Percentiles rank a stretch among this genome's conserved stretches.
These are phyloP conservation scores for Solanum medicagineum DNA, from an alignment of 257 asterid genomes.

Conservation along the genomic window DNA sequence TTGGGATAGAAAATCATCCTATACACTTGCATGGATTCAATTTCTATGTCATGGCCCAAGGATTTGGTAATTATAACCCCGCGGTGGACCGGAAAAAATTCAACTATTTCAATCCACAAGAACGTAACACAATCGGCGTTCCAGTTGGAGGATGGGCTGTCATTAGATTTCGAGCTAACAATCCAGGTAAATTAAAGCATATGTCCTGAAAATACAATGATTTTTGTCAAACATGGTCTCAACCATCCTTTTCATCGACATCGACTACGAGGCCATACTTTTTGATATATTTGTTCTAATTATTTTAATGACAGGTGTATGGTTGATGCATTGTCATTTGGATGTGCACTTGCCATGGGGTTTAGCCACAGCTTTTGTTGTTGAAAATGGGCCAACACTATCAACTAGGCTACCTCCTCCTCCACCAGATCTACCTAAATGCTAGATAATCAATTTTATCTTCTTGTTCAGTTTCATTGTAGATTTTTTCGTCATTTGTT, in stretches of 20 bases:
- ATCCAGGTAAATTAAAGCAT: conserved; percentile 23
- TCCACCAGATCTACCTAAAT: conserved; percentile 28
- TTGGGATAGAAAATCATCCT: conserved; percentile 50
- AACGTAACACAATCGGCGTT: conserved; percentile 35
- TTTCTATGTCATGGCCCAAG: conserved; percentile 40
- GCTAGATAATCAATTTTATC: not conserved
- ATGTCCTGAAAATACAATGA: too few relatives aligned
- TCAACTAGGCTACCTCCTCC: conserved; percentile 29
- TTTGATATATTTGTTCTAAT: not conserved
- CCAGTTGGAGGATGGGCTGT: conserved; percentile 47
- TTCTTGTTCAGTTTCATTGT: not conserved
- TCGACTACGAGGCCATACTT: not conserved
- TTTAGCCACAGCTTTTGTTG: conserved; percentile 26
- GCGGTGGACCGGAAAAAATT: conserved; percentile 14
- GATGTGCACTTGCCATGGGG: conserved; percentile 56
- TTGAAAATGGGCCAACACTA: conserved; percentile 29
- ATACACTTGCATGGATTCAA: conserved; percentile 46
- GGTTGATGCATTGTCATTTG: conserved; percentile 50
- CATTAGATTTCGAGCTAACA: conserved; percentile 36
- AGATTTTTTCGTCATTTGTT: not conserved
- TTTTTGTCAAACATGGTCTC: too few relatives aligned
- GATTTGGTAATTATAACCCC: conserved; percentile 42
- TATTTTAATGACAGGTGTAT: conserved; percentile 26
- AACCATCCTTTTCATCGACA: not conserved
- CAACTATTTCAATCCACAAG: conserved; percentile 39